Evolutionary conservation across 352 stramenopile genomes (phyloP), one percentile per base, ranked within the genome.

Genomic region (Saprolegnia diclina): DNA sequence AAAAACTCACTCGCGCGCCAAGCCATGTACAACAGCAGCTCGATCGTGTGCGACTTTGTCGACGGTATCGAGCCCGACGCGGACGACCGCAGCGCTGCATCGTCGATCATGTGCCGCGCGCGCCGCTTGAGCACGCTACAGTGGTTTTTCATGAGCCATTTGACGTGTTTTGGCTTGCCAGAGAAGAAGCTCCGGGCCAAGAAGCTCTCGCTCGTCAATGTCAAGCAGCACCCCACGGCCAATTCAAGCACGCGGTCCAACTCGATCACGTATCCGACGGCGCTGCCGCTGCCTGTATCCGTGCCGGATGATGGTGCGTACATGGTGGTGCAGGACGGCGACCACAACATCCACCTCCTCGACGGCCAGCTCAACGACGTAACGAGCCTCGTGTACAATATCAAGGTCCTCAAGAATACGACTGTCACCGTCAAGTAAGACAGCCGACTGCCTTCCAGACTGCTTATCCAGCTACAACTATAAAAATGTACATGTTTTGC

Each of bases 1-100:
- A 35, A 40, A 6, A 66, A 66, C 38, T 55, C 40, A 10, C 42
- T 66, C 0, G 57, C 37, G 10, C 57, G 57, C 22, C 57, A 66
- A 35, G 26, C 21, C 42, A 66, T 66, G 57, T 66, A 55, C 57
- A 66, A 66, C 57, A 54, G 37, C 37, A 66, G 37, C 14, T 66
- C 57, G 22, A 54, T 66, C n/a, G 18, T 66, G 11, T 24, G 11
- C 5, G 55, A 63, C 35, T 22, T 50, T 14, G 35, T 29, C 24
- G 13, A 24, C 29, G 57, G 26, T 26, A 19, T 63, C 40, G 35
- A 45, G 6, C 22, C 35, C 0, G 53, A 37, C 22, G 11, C 53
- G 19, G 11, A 40, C 26, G 19, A 64, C 35, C 14, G 1, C 1
- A 64, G 18, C 22, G 21, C 11, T 5, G 22, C 13, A 6, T 14